Base-by-base conservation (phyloP, 352 stramenopile species). In the Phytophthora hibernalis region DNA sequence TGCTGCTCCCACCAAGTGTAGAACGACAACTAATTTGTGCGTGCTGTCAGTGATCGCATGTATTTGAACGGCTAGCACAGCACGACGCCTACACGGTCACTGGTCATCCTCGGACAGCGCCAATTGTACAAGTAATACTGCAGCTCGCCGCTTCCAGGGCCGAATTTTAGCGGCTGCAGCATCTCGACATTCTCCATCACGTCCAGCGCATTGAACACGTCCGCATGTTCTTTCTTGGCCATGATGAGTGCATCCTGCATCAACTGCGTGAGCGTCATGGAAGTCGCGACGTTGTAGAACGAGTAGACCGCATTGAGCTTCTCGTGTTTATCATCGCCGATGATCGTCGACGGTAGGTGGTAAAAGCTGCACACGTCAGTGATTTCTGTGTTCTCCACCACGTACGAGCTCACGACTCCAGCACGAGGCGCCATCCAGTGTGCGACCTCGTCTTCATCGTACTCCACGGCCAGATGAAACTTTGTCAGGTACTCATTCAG, bases 351-450 rank as follows among this genome's bases (percentile, higher is more conserved):
- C 40, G 97, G 96, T 54, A 99, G 72, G 73, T 99, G 97, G 84
- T 99, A 99, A 68, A 98, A 99, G 77, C 87, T 94, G 52, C 87
- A 95, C 43, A 99, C 89, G 76, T 99, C 96, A 26, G 91, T 99
- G 53, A 99, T 68, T 33, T 90, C 77, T 60, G 65, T 84, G 16
- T 61, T 76, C 47, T 93, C 80, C 5, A 96, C 76, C 15, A 97
- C 87, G 74, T 97, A 99, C 11, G 92, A 95, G 62, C 93, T 97
- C 20, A 99, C 89, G 11, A 99, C 97, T 9, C 88, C 91, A 12
- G 89, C 70, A 21, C 96, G 85, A 7, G 98, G 98, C 47, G 99
- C 74, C 63, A 99, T 85, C 96, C 97, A 99, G 77, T 99, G 98
- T 8, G 71, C 80, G 13, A 99, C 87, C 49, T 99, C 97, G 5